Conservation (phyloP, 495 filamentous ascomycete species). For the Xylaria palmicola region DNA sequence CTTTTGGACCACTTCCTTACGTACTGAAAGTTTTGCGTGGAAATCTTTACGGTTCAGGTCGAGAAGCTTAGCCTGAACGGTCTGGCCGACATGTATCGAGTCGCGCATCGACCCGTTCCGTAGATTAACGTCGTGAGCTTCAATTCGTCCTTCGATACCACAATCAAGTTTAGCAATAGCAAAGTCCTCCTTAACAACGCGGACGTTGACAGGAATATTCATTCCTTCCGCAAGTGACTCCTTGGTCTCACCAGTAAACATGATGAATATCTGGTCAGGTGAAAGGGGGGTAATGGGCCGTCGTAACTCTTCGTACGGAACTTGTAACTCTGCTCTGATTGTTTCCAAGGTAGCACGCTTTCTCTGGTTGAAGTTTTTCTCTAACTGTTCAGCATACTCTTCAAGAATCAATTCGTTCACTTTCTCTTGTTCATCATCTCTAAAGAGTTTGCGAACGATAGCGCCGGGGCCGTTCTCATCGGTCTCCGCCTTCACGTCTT, state of each 20-base stretch:
- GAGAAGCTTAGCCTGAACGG: slow-evolving; percentile 80
- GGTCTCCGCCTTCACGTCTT: slow-evolving; percentile 92
- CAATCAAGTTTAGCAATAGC: slow-evolving; percentile 91
- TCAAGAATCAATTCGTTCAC: slow-evolving; percentile 96
- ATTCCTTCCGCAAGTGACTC: slow-evolving; percentile 82
- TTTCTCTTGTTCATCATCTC: slow-evolving; percentile 86
- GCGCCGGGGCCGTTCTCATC: slow-evolving; percentile 85
- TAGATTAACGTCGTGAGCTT: slow-evolving; percentile 67
- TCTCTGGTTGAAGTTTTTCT: slow-evolving; percentile 85
- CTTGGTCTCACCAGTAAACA: slow-evolving; percentile 90
- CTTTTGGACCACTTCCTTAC: slow-evolving; percentile 72
- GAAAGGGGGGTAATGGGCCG: slow-evolving; percentile 70
- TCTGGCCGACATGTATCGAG: slow-evolving; percentile 73
- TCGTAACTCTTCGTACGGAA: slow-evolving; percentile 91
- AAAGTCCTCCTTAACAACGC: slow-evolving; percentile 84
- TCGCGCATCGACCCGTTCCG: slow-evolving; percentile 50
- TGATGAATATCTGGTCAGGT: slow-evolving; percentile 87
- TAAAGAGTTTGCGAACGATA: slow-evolving; percentile 87
- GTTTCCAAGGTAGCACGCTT: slow-evolving; percentile 96
- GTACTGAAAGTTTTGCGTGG: slow-evolving; percentile 75
- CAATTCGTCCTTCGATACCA: slow-evolving; percentile 84
- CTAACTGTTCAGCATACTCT: slow-evolving; percentile 94
- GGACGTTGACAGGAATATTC: slow-evolving; percentile 87
- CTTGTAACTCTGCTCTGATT: slow-evolving; percentile 87
- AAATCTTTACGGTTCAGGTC: slow-evolving; percentile 82